Base-by-base conservation (phyloP, 257 asterid species). In the Primulina tabacum region DNA sequence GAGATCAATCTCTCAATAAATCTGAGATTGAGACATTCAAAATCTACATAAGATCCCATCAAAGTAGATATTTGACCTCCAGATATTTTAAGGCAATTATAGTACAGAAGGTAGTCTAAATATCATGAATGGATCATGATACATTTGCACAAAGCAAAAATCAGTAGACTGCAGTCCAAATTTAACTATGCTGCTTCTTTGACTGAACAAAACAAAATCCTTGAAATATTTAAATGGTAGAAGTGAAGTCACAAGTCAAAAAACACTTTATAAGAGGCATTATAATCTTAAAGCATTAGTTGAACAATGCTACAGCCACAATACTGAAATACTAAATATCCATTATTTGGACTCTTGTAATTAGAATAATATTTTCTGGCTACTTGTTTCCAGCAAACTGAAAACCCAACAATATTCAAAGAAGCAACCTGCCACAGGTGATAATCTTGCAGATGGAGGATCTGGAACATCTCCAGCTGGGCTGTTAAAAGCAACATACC, bases 381-480 rank as follows among this genome's bases (percentile, higher is more conserved):
- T 16, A 47, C 55, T 47, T 2, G n/a, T 47, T 47, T 47, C 1
- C 20, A 47, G 56, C 6, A 47, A 47, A 56, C 62, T 14, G 26
- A 59, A 32, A 34, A 64, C 17, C 18, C 28, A 10, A 38, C 12
- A 38, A 38, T 10, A 43, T 34, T 58, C 26, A 47, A 53, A 69
- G 67, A 76, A 74, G 74, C 77, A 70, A 89, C 97, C 96, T 88
- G 96, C 82, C 43, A 89, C 71, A 0, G 88, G 63, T 62, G 89
- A 38, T 64, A 80, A 55, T 79, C 77, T 79, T 74, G 81, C 90
- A 59, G 84, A 76, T 37, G 89, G 70, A 68, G 81, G 80, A 81
- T 71, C 82, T 61, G 73, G 80, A 59, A 76, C 78, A 53, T 77
- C 82, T 68, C 81, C 91, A 64, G 77, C 75, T 73, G 79, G 80